A percentile compares a stretch with the other conserved stretches of the same genome.
Evolutionary conservation across 441 rosid species (phyloP).

Genomic region (Dalechampia spathulata): DNA sequence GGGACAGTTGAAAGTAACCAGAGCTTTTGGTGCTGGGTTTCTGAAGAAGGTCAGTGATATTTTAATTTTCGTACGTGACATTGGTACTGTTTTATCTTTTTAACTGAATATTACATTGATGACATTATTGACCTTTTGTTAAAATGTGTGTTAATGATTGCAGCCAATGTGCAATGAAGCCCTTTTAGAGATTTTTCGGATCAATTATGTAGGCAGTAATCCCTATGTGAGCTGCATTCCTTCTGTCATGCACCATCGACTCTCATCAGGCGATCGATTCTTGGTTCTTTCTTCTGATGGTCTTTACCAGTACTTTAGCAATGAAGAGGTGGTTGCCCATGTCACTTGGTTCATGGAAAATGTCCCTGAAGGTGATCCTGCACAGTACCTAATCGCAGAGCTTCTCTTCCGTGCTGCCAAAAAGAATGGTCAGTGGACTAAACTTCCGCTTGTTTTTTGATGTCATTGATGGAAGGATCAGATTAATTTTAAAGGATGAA

Average conservation of each 20-base stretch:
- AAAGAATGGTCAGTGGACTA: slow-evolving; percentile 62
- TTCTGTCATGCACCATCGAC: slow-evolving; percentile 57
- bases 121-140: neutral
- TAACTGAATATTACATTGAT: neutral
- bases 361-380: slow-evolving; percentile 80
- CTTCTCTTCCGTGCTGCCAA: slow-evolving; percentile 81
- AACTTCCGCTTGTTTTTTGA: slow-evolving; percentile 3
- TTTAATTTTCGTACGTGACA: neutral
- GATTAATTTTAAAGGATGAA: too few relatives aligned
- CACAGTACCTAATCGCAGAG: slow-evolving; percentile 70
- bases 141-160: slow-evolving; percentile 12
- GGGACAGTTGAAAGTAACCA: slow-evolving; percentile 87
- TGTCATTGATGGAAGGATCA: neutral
- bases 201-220: slow-evolving; percentile 74
- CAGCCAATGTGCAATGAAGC: slow-evolving; percentile 85
- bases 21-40: slow-evolving; percentile 94
- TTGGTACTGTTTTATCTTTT: neutral
- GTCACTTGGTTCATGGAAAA: slow-evolving; percentile 44
- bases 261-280: slow-evolving; percentile 68
- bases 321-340: slow-evolving; percentile 66
- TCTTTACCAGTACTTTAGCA: slow-evolving; percentile 80
- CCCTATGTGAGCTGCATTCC: slow-evolving; percentile 81
- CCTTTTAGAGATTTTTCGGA: slow-evolving; percentile 83
- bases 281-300: slow-evolving; percentile 90
- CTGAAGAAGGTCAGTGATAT: slow-evolving; percentile 58